These are phyloP conservation scores for Platismatia glauca DNA, from an alignment of 495 filamentous ascomycete species.

Conservation along the genomic window DNA sequence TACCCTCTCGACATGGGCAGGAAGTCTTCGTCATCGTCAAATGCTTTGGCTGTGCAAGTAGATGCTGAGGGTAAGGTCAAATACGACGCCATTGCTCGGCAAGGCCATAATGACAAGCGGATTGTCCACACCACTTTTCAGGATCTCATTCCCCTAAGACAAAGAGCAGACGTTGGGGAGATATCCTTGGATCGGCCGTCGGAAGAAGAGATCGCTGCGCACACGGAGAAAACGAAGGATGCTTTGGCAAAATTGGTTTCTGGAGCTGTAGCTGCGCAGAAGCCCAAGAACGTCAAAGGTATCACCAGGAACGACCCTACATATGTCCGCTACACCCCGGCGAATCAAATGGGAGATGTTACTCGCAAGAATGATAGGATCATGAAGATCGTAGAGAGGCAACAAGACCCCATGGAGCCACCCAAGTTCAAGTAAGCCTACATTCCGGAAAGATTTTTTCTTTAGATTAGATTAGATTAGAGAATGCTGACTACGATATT, in stretches of 20 bases:
- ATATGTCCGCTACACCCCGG: slow-evolving; percentile 91
- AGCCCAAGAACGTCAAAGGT: slow-evolving; percentile 86
- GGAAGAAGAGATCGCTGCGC: slow-evolving; percentile 69
- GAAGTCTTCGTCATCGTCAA: slow-evolving; percentile 63
- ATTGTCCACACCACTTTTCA: slow-evolving; percentile 94
- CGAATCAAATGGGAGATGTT: slow-evolving; percentile 93
- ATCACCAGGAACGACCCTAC: slow-evolving; percentile 73
- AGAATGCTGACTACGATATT: not conserved
- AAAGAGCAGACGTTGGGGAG: slow-evolving; percentile 89
- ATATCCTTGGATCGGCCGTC: slow-evolving; percentile 81
- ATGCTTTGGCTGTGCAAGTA: slow-evolving; percentile 85
- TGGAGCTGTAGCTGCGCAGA: slow-evolving; percentile 82
- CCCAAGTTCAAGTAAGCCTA: slow-evolving; percentile 71
- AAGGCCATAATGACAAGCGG: slow-evolving; percentile 73
- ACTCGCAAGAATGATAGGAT: slow-evolving; percentile 85
- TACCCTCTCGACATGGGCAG: slow-evolving; percentile 94
- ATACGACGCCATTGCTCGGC: slow-evolving; percentile 89
- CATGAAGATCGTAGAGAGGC: slow-evolving; percentile 94
- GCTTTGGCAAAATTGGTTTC: slow-evolving; percentile 74
- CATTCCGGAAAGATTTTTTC: not conserved
- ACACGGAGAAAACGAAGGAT: slow-evolving; percentile 79
- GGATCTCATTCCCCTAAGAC: slow-evolving; percentile 88
- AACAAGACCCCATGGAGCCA: slow-evolving; percentile 95
- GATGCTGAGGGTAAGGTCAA: slow-evolving; percentile 88
- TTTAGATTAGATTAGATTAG: too few relatives aligned